Conservation (phyloP, 2,329 filamentous ascomycete species). For the Verticillium dahliae region DNA sequence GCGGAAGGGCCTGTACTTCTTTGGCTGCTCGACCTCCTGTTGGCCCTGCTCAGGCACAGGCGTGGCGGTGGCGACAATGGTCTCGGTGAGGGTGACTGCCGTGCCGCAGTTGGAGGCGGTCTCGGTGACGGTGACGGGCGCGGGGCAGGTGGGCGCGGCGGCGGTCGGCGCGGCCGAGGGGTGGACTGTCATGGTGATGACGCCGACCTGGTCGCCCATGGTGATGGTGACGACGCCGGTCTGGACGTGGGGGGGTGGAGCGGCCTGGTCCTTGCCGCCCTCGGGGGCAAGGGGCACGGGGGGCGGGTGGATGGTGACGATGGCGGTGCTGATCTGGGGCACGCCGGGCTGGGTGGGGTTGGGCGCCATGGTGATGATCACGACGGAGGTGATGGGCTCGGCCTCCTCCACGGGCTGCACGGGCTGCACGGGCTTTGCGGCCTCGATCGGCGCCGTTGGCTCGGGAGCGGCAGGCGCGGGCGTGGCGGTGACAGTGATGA, state of each 20-base stretch:
- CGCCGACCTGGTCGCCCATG: conserved; percentile 6
- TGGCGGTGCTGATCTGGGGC: conserved; percentile 7
- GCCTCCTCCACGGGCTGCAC: not conserved
- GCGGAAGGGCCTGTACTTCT: not conserved
- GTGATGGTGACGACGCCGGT: conserved; percentile 11
- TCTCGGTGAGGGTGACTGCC: conserved; percentile 2
- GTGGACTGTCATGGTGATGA: conserved; percentile 10
- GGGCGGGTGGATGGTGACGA: conserved; percentile 7
- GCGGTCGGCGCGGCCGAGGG: conserved; percentile 2
- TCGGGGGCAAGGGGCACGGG: not conserved
- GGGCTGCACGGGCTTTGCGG: not conserved
- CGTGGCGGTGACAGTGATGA: conserved; percentile 9
- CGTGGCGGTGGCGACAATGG: not conserved
- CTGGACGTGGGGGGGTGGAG: not conserved
- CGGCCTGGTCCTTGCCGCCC: not conserved
- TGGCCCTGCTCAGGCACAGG: not conserved
- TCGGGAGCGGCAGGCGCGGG: conserved; percentile 7
- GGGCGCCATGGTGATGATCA: conserved; percentile 8
- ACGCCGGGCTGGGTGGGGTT: conserved; percentile 1
- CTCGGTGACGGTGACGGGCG: conserved; percentile 10
- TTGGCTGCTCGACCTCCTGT: not conserved
- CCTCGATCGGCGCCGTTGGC: not conserved
- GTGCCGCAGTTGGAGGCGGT: conserved; percentile 9
- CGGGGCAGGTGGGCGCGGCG: conserved; percentile 1
- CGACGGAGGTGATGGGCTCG: conserved; percentile 8